These are phyloP conservation scores for Hylodesmum podocarpum DNA, from an alignment of 306 rosid genomes.

Conservation along the genomic window DNA sequence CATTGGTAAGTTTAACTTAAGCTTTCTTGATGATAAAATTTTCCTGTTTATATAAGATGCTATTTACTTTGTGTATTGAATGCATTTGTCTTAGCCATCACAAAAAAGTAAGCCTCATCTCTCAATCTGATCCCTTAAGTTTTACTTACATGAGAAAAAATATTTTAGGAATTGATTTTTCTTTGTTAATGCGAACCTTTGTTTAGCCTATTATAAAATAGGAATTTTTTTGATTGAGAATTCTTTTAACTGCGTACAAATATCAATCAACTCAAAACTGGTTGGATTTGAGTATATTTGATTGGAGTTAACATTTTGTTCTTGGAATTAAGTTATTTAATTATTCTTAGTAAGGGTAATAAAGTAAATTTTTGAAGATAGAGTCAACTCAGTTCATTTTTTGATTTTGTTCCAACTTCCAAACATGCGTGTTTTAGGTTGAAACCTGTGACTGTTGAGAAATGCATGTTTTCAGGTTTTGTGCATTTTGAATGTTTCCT, in stretches of 20 bases:
- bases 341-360: not conserved
- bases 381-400: not conserved
- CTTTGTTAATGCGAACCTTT: not conserved
- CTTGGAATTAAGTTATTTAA: not conserved
- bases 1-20: not conserved
- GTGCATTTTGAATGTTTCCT: constrained; percentile 1
- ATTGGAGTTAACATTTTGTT: not conserved
- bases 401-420: not conserved
- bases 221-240: not conserved
- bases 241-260: not conserved
- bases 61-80: not conserved
- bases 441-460: not conserved
- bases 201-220: not conserved
- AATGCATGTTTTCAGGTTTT: not conserved
- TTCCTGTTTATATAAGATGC: not conserved
- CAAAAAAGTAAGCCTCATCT: not conserved
- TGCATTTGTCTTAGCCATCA: constrained; percentile 2
- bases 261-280: not conserved
- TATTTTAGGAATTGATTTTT: not conserved
- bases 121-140: not conserved
- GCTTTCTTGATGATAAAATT: not conserved
- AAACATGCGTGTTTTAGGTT: not conserved
- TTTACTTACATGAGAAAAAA: not conserved
- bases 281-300: constrained; percentile 4
- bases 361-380: not conserved